phyloP scores from a whole-genome alignment of 2,329 filamentous ascomycete genomes.

The Laburnicola sp. region DNA sequence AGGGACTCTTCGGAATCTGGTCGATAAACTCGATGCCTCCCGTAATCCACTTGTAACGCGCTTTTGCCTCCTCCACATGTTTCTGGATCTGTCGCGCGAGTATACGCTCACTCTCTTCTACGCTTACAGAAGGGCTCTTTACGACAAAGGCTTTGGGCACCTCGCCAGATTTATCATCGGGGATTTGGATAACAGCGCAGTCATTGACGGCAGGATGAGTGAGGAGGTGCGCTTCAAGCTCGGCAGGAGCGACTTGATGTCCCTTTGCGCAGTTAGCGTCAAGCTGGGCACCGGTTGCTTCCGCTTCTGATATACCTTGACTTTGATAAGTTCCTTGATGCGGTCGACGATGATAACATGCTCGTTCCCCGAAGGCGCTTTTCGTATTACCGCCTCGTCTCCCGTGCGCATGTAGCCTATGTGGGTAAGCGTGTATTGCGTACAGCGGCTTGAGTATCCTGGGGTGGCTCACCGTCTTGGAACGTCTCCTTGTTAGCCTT shows the following conservation, averaged over 20 bases:
- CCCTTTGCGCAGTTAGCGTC: conserved; percentile 56
- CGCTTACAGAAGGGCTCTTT: conserved; percentile 56
- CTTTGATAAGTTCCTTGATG: conserved; percentile 77
- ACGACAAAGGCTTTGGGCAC: conserved; percentile 67
- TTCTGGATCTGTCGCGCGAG: conserved; percentile 57
- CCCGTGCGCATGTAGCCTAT: conserved; percentile 77
- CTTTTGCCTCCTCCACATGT: conserved; percentile 64
- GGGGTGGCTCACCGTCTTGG: conserved; percentile 53
- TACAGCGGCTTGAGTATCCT: background rate
- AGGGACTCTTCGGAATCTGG: conserved; percentile 62
- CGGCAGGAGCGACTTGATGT: conserved; percentile 79
- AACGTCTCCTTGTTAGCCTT: conserved; percentile 83
- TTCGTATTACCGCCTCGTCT: conserved; percentile 75
- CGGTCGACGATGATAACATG: conserved; percentile 86
- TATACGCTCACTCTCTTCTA: conserved; percentile 57
- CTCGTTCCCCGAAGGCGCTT: conserved; percentile 67
- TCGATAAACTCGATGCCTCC: conserved; percentile 59
- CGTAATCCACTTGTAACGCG: conserved; percentile 64
- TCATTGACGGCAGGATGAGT: conserved; percentile 75
- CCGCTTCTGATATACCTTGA: conserved; percentile 60
- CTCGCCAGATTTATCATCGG: conserved; percentile 64
- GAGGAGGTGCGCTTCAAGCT: conserved; percentile 79
- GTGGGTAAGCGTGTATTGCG: background rate
- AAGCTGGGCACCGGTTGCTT: background rate
- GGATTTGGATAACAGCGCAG: conserved; percentile 75